These are phyloP conservation scores for Didymella arachidicola DNA, from an alignment of 2,329 filamentous ascomycete species.

Conservation along the genomic window DNA sequence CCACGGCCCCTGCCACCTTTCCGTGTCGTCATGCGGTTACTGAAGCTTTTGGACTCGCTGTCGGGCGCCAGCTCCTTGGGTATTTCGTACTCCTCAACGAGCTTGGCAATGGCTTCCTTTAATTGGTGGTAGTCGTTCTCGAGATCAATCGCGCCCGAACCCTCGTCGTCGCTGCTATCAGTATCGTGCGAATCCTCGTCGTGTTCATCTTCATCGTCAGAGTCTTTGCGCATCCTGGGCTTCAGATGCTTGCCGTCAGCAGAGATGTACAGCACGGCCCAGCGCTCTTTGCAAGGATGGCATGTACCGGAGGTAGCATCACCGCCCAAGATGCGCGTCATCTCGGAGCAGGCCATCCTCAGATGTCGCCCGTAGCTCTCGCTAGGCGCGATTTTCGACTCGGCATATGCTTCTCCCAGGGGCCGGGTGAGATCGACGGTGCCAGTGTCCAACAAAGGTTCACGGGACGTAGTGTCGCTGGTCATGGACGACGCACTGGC, in stretches of 20 bases:
- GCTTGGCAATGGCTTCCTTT: constrained; percentile 78
- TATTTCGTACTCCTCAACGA: constrained; percentile 84
- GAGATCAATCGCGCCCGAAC: constrained; percentile 62
- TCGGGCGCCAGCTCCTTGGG: constrained; percentile 70
- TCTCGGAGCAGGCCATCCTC: constrained; percentile 73
- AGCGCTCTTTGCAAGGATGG: constrained; percentile 82
- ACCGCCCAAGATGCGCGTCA: constrained; percentile 70
- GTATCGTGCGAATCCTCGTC: constrained; percentile 65
- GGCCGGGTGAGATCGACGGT: constrained; percentile 32
- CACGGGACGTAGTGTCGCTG: constrained; percentile 74
- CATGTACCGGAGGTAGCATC: constrained; percentile 72
- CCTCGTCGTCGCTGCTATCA: constrained; percentile 59
- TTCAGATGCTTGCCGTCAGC: constrained; percentile 74
- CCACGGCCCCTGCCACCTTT: constrained; percentile 42
- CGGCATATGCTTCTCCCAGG: constrained; percentile 36
- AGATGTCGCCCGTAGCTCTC: constrained; percentile 60
- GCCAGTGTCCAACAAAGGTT: constrained; percentile 64
- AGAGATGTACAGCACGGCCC: constrained; percentile 82
- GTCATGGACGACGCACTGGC: constrained; percentile 75
- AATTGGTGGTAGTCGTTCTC: constrained; percentile 83
- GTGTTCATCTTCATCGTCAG: constrained; percentile 68
- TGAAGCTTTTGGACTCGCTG: constrained; percentile 69
- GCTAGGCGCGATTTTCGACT: constrained; percentile 59
- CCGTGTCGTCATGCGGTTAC: constrained; percentile 69
- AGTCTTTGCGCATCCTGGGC: constrained; percentile 75